Base-by-base conservation (phyloP, 257 asterid genomes). In the Agastache rugosa region DNA sequence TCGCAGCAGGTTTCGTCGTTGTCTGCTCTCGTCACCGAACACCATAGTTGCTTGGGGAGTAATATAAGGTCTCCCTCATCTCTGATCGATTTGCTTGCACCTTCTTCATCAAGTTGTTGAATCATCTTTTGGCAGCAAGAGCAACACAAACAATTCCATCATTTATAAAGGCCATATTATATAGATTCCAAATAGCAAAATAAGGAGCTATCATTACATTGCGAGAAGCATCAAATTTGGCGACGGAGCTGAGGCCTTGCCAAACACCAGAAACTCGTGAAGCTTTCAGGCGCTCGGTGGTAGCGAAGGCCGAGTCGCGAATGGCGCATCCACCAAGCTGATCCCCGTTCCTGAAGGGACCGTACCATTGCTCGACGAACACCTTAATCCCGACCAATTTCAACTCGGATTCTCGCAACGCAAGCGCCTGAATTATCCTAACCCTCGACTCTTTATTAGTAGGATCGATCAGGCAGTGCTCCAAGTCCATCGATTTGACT, bases 241-340 rank as follows among this genome's bases (percentile, higher is more conserved):
- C 87, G 20, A 60, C 59, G 22, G 88, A 77, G 67, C 64, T 51
- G 55, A 47, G 22, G 55, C 89, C 89, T 75, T 85, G 83, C 97
- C 98, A 93, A 72, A 69, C 81, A 12, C 95, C 93, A 20, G 61
- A 31, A 66, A 94, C 78, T 67, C 69, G 80, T 0, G 88, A 82
- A 42, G 79, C 85, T 44, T 83, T 25, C 48, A 91, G 85, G 39
- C 92, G 82, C 14, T 56, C 79, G 12, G 98, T 89, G 69, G 95
- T 76, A 17, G 98, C 98, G 68, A 93, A 93, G n/a, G 97, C 97
- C 12, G 97, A 86, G 78, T 93, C 97, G 0, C 96, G 86, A 29
- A 93, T 81, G 27, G 97, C 80, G 72, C 98, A 93, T 35, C 97
- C 98, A 16, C 98, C 98, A 23, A 93, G 81, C 85, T 93, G 98